Evolutionary conservation across 2,329 filamentous ascomycete species (phyloP).

Genomic region (Colletotrichum godetiae): DNA sequence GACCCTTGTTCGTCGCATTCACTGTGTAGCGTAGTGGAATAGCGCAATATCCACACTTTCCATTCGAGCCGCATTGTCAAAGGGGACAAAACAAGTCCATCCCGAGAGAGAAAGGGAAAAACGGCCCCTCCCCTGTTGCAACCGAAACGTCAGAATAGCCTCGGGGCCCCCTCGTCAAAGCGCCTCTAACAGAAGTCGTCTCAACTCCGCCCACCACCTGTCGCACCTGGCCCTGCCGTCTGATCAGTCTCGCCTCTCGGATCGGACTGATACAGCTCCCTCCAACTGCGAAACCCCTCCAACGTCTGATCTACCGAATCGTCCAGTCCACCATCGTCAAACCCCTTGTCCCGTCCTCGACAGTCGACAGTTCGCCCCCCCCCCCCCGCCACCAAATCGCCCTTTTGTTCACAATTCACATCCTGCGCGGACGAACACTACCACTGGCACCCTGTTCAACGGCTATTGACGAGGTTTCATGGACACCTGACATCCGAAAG

Average conservation of each 20-base stretch:
- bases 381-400: constrained; percentile 33
- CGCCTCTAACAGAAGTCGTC: constrained; percentile 58
- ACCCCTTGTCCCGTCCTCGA: constrained; percentile 11
- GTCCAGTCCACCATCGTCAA: constrained; percentile 22
- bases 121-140: constrained; percentile 44
- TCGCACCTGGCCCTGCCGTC: constrained; percentile 43
- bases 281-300: constrained; percentile 56
- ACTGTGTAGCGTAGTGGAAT: background rate
- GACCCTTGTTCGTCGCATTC: constrained; percentile 17
- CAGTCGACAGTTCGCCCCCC: constrained; percentile 30
- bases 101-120: background rate
- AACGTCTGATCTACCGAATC: constrained; percentile 55
- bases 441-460: constrained; percentile 27
- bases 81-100: background rate
- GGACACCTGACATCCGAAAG: constrained; percentile 50
- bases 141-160: constrained; percentile 51
- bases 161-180: constrained; percentile 51
- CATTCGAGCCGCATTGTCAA: constrained; percentile 12
- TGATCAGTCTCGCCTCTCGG: constrained; percentile 39
- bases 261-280: constrained; percentile 36
- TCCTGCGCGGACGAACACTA: constrained; percentile 24
- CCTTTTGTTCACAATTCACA: constrained; percentile 19
- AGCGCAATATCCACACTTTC: background rate
- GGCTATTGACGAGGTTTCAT: constrained; percentile 51
- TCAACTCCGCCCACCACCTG: constrained; percentile 49